A percentile compares a stretch with the other conserved stretches of the same genome.
phyloP scores from a whole-genome alignment of 2,329 filamentous ascomycete genomes.

The Emergomyces pasteurianus region DNA sequence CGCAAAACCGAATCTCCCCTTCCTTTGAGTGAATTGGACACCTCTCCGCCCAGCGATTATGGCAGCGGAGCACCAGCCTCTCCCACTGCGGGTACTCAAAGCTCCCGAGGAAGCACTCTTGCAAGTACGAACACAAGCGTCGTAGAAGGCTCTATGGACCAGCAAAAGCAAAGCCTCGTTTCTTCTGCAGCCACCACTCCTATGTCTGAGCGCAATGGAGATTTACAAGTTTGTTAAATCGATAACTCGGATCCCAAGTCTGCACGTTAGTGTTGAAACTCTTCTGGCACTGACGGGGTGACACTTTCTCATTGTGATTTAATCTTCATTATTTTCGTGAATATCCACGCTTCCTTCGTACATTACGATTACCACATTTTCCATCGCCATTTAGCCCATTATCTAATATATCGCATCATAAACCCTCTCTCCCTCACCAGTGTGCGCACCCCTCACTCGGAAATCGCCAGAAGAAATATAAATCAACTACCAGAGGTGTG shows the following conservation, averaged over 20 bases:
- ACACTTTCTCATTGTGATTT: too few relatives aligned
- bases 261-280: not conserved
- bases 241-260: not conserved
- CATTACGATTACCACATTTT: not conserved
- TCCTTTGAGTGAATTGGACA: constrained; percentile 4
- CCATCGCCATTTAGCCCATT: not conserved
- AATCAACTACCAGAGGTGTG: not conserved
- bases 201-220: not conserved
- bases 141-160: constrained; percentile 31
- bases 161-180: constrained; percentile 15
- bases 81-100: constrained; percentile 46
- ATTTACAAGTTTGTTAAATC: not conserved
- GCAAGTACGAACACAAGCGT: constrained; percentile 53
- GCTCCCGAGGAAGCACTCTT: constrained; percentile 53
- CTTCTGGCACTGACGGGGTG: not conserved
- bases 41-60: constrained; percentile 4
- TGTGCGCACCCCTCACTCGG: not conserved
- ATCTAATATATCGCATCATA: not conserved
- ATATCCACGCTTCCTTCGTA: not conserved
- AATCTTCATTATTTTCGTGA: not conserved
- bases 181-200: constrained; percentile 1
- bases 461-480: not conserved
- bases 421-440: not conserved
- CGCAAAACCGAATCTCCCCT: constrained; percentile 1
- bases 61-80: constrained; percentile 12